Evolutionary conservation across 805 yeast species (phyloP), one percentile per base, ranked within the genome.

Genomic region (Cyberlindnera mrakii): DNA sequence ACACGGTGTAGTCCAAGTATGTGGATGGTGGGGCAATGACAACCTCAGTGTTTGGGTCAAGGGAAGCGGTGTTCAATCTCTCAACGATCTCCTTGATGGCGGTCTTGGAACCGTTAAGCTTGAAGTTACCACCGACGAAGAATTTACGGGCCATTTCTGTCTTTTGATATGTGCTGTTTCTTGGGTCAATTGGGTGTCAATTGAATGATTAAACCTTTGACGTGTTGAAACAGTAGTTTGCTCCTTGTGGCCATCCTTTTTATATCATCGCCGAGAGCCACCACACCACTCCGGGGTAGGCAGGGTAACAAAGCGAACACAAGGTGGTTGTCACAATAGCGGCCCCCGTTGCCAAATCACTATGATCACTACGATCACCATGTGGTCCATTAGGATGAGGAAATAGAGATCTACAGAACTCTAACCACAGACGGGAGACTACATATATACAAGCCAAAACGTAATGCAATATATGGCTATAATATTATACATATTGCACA

Each of bases 51-150:
- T 82, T 72, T 41, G 76, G 60, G 53, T 95, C 85, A 55, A 93
- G 72, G 40, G 78, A 73, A 53, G 95, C 84, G 42, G 70, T 65
- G 78, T 91, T 91, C 64, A 93, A 78, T 72, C 80, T 74, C 53
- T 80, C 90, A 51, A 91, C 83, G 64, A 93, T 90, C 57, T 78
- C 71, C 67, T 80, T 78, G 68, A 93, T 85, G 58, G 93, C 84
- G 59, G 77, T 78, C 71, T 82, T 82, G 64, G 95, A 73, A 66
- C 99, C 99, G 79, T 93, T 93, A 87, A 93, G 83, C 73, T 93
- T 93, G 80, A 93, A 91, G 89, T 93, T 93, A 64, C 99, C 99
- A 60, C 99, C 99, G 64, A 93, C 96, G 70, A 93, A 90, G 75
- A 91, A 93, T 70, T 76, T 78, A 72, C 96, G 85, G 66, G 95